A percentile compares a stretch with the other conserved stretches of the same genome.
Evolutionary conservation across 1,139 yeast genomes (phyloP).

Genomic region (Kazachstania sp.): DNA sequence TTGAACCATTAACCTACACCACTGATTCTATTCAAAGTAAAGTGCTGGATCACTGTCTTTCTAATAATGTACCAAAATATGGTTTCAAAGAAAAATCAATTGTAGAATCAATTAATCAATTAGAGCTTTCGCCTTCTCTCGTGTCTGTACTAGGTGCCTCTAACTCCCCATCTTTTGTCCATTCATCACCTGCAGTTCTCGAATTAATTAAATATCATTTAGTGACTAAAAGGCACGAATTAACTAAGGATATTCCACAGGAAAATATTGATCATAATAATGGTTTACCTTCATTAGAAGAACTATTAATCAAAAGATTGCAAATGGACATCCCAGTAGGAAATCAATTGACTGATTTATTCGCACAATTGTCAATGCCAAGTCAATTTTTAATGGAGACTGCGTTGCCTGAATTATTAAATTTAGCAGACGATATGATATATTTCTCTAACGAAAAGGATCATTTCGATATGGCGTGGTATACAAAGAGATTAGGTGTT

Average conservation of each 20-base stretch:
- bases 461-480: conserved; percentile 88
- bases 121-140: conserved; percentile 61
- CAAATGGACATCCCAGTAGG: conserved; percentile 51
- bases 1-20: conserved; percentile 25
- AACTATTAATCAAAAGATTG: conserved; percentile 53
- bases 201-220: conserved; percentile 65
- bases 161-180: conserved; percentile 27
- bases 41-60: conserved; percentile 41
- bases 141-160: conserved; percentile 44
- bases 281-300: conserved; percentile 32
- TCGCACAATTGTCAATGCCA: conserved; percentile 30
- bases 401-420: conserved; percentile 55
- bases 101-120: conserved; percentile 49
- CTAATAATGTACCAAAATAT: conserved; percentile 48
- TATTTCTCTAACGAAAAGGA: conserved; percentile 65
- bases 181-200: conserved; percentile 40
- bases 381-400: conserved; percentile 30
- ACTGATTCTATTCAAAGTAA: conserved; percentile 32
- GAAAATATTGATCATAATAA: conserved; percentile 20
- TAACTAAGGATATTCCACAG: conserved; percentile 26
- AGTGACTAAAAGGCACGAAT: conserved; percentile 44
- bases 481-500: conserved; percentile 68
- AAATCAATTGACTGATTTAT: conserved; percentile 33
- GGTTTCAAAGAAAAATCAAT: conserved; percentile 66
- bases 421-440: conserved; percentile 74